phyloP scores from a whole-genome alignment of 805 yeast genomes.

The Candida stauntonica region DNA sequence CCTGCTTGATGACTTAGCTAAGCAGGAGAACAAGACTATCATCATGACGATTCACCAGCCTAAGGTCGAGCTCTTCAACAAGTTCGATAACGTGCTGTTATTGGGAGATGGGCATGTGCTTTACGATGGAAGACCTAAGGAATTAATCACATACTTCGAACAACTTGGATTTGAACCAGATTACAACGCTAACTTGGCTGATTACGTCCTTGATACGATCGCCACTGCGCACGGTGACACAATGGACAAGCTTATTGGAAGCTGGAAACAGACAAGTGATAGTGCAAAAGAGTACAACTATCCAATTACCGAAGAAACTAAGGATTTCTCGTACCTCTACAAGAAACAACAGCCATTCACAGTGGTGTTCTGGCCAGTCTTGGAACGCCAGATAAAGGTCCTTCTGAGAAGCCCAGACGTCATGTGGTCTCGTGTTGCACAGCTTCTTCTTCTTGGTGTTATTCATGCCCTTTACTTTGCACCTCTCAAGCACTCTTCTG shows the following conservation, averaged over 20 bases:
- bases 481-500: constrained; percentile 42
- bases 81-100: constrained; percentile 71
- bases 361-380: constrained; percentile 32
- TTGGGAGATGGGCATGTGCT: constrained; percentile 35
- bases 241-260: constrained; percentile 12
- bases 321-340: constrained; percentile 5
- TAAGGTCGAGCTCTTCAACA: constrained; percentile 55
- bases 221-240: constrained; percentile 29
- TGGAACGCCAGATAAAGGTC: constrained; percentile 32
- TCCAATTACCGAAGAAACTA: constrained; percentile 31
- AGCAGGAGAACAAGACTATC: constrained; percentile 56
- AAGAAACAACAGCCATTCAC: constrained; percentile 12
- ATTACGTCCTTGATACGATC: constrained; percentile 64
- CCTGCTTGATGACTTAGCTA: constrained; percentile 53
- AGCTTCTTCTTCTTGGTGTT: constrained; percentile 58
- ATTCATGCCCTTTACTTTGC: constrained; percentile 66
- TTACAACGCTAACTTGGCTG: constrained; percentile 62
- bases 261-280: constrained; percentile 4
- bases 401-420: constrained; percentile 52
- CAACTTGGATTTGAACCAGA: constrained; percentile 34
- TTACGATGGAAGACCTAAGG: constrained; percentile 53
- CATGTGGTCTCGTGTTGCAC: constrained; percentile 58
- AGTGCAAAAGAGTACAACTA: constrained; percentile 32
- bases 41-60: constrained; percentile 85
- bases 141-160: constrained; percentile 44